A percentile compares a stretch with the other conserved stretches of the same genome.
Evolutionary conservation across 225 moss, liverwort and hornwort genomes (phyloP).

Genomic region (Physcomitrellopsis africana): DNA sequence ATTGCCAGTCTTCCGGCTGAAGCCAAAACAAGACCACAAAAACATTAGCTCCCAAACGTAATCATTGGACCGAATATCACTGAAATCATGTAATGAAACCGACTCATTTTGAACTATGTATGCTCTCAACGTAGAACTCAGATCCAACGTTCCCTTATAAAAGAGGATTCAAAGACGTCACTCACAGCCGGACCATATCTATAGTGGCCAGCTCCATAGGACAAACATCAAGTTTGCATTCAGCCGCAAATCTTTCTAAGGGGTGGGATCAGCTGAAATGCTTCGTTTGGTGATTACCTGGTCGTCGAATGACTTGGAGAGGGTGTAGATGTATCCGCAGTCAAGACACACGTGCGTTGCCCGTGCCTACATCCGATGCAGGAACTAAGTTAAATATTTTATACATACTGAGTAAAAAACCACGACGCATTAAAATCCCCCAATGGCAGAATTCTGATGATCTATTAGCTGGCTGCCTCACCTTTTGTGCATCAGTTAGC

Average conservation of each 20-base stretch:
- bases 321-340: conserved; percentile 94
- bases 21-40: conserved; percentile 26
- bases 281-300: conserved; percentile 55
- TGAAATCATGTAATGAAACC: not conserved
- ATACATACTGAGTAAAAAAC: not conserved
- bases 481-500: conserved; percentile 94
- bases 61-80: not conserved
- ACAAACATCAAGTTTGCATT: not conserved
- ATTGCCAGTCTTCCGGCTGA: conserved; percentile 75
- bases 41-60: not conserved
- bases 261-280: not conserved
- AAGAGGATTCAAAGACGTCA: not conserved
- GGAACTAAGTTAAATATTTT: conserved; percentile 11
- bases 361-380: conserved; percentile 60
- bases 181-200: not conserved
- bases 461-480: conserved; percentile 25
- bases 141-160: not conserved
- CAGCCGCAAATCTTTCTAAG: not conserved
- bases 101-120: not conserved
- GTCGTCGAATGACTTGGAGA: conserved; percentile 83
- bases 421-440: not conserved
- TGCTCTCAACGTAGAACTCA: not conserved
- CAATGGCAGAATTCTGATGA: conserved; percentile 7
- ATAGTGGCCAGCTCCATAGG: not conserved
- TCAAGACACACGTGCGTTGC: conserved; percentile 95